Evolutionary conservation across 306 rosid species (phyloP).

Genomic region (Vigna reflexopilosa): DNA sequence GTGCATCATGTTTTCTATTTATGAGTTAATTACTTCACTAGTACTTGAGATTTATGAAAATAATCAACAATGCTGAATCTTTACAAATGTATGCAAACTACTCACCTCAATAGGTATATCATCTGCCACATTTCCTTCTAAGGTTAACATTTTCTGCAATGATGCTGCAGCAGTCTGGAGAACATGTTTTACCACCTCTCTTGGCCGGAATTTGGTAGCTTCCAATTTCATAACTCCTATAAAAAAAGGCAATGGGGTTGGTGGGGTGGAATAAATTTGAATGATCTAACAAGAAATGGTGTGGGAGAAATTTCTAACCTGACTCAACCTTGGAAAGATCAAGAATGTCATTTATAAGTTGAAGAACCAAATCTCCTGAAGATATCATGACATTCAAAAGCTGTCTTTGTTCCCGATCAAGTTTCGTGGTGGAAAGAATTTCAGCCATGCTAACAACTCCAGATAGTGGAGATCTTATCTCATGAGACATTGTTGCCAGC

Average conservation of each 20-base stretch:
- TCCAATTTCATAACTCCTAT: slow-evolving; percentile 98
- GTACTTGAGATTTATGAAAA: background rate
- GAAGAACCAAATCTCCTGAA: slow-evolving; percentile 99
- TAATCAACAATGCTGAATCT: background rate
- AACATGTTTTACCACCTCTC: slow-evolving; percentile 94
- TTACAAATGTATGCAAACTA: background rate
- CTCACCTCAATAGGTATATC: slow-evolving; percentile 93
- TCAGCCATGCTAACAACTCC: slow-evolving; percentile 99
- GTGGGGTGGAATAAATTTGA: slow-evolving; percentile 22
- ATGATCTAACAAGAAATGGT: slow-evolving; percentile 12
- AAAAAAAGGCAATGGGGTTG: slow-evolving; percentile 20
- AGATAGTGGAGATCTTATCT: slow-evolving; percentile 94
- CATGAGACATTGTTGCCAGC: slow-evolving; percentile 99
- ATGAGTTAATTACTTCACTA: background rate
- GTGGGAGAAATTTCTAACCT: slow-evolving; percentile 62
- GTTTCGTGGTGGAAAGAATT: slow-evolving; percentile 87
- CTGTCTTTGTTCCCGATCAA: slow-evolving; percentile 84
- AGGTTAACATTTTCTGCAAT: slow-evolving; percentile 77
- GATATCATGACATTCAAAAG: slow-evolving; percentile 92
- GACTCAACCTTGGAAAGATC: slow-evolving; percentile 99
- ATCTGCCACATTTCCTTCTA: slow-evolving; percentile 90
- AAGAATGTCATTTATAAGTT: slow-evolving; percentile 95
- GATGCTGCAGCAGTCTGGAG: slow-evolving; percentile 98
- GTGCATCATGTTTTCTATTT: slow-evolving; percentile 15
- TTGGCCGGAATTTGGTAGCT: slow-evolving; percentile 91